Conservation (phyloP, 306 rosid genomes). For the Quercus parvula region DNA sequence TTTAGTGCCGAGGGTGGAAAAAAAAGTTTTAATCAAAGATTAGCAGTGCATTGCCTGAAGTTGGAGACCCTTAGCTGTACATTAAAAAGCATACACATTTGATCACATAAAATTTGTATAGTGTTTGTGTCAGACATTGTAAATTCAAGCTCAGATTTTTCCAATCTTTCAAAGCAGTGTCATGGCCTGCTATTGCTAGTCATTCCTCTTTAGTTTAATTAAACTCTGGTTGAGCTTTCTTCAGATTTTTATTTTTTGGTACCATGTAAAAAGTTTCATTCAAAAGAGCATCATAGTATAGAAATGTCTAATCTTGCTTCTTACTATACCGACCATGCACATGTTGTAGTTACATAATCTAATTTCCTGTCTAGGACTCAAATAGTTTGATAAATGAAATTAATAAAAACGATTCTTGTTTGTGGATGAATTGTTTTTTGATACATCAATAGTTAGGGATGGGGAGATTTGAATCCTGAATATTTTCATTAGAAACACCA, state of each 20-base stretch:
- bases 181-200: neutral
- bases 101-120: conserved; percentile 32
- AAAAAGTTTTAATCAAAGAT: neutral
- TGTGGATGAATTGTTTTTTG: too few relatives aligned
- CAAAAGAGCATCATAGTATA: neutral
- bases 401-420: too few relatives aligned
- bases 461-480: too few relatives aligned
- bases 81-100: neutral
- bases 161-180: neutral
- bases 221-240: neutral
- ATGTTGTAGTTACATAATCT: neutral
- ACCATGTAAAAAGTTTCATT: neutral
- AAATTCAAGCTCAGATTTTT: conserved; percentile 18
- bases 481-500: too few relatives aligned
- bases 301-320: neutral
- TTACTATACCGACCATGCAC: neutral
- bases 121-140: conserved; percentile 41
- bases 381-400: neutral
- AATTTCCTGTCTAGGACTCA: neutral
- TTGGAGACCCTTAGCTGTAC: conserved; percentile 20
- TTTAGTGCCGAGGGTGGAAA: neutral
- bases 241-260: neutral
- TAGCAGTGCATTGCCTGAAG: conserved; percentile 8
- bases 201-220: neutral
- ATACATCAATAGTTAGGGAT: too few relatives aligned